Evolutionary conservation across 352 stramenopile species (phyloP).

Genomic region (Elongisporangium anandrum): DNA sequence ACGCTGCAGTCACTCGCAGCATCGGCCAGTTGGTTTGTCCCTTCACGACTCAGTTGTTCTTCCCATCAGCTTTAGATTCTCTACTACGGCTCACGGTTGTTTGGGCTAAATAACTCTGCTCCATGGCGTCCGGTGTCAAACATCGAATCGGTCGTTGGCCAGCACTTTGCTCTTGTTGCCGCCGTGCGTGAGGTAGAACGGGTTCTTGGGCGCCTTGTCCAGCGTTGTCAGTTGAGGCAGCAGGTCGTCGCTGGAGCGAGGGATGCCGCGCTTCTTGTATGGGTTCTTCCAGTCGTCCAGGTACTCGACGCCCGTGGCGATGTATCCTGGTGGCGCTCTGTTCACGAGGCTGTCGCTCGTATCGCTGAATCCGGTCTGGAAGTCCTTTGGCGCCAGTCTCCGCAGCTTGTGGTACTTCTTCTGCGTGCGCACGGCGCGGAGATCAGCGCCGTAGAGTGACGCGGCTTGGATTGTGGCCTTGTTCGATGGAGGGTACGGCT

Average conservation of each 20-base stretch:
- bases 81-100: constrained; percentile 6
- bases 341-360: constrained; percentile 18
- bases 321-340: not conserved
- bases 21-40: constrained; percentile 6
- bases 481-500: constrained; percentile 47
- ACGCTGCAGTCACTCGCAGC: no score
- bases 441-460: constrained; percentile 31
- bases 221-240: constrained; percentile 42
- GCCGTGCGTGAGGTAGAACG: constrained; percentile 53
- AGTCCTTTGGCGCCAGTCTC: constrained; percentile 34
- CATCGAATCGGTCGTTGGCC: constrained; percentile 60
- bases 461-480: constrained; percentile 49
- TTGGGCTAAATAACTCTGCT: constrained; percentile 2
- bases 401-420: constrained; percentile 64
- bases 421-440: constrained; percentile 41
- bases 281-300: constrained; percentile 61
- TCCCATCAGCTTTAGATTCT: constrained; percentile 1
- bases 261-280: constrained; percentile 62
- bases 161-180: constrained; percentile 68
- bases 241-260: constrained; percentile 40
- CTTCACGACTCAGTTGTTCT: constrained; percentile 1
- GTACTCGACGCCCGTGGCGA: constrained; percentile 39
- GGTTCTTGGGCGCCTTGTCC: constrained; percentile 31
- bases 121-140: no score
- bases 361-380: constrained; percentile 45